Conservation (phyloP, 345 rosid genomes). For the Eucalyptus guilfoylei region DNA sequence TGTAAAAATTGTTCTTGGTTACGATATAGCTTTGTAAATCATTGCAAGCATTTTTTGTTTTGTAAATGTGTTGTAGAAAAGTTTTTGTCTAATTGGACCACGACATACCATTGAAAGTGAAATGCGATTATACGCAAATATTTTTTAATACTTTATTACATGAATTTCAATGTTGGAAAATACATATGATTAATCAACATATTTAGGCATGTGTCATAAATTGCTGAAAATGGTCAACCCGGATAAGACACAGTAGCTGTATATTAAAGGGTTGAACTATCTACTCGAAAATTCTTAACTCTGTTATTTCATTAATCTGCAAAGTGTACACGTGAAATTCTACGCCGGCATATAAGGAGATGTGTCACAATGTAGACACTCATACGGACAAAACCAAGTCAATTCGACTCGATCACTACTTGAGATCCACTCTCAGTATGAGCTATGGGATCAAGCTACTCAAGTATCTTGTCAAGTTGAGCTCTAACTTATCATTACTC, state of each 20-base stretch:
- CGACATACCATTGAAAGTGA: neutral
- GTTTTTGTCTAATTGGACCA: neutral
- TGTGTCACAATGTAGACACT: neutral
- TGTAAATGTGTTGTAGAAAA: neutral
- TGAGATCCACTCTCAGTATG: neutral
- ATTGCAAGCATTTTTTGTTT: neutral
- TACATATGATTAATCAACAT: too few relatives aligned
- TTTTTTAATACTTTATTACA: too few relatives aligned
- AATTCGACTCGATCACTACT: neutral
- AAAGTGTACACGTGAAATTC: neutral
- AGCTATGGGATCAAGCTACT: neutral
- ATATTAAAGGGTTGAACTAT: neutral
- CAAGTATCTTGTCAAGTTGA: too few relatives aligned
- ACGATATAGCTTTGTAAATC: neutral
- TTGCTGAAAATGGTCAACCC: neutral
- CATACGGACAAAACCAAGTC: neutral
- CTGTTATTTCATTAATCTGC: neutral
- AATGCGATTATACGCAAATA: neutral
- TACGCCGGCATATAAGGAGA: neutral
- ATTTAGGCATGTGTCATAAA: neutral
- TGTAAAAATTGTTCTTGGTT: neutral
- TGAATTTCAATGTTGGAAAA: neutral
- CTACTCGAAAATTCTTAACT: neutral
- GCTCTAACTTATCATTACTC: neutral
- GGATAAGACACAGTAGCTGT: neutral